Base-by-base conservation (phyloP, 1,284 basidiomycete genomes). In the Coniophora puteana region DNA sequence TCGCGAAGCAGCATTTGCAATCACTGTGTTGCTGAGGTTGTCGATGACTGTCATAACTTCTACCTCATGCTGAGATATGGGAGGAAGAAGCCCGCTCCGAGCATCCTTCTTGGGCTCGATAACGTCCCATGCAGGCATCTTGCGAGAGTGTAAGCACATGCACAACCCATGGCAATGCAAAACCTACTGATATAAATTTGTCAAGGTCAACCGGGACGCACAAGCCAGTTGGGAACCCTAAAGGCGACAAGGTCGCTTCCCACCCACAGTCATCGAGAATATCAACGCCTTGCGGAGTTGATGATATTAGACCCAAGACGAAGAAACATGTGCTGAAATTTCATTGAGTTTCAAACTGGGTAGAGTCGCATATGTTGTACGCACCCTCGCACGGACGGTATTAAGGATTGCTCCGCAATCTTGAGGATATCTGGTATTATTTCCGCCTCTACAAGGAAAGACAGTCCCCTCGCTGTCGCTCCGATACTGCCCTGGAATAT, bases 11-110 rank as follows among this genome's bases (percentile, higher is more conserved):
- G 88, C 80, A 50, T 94, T 94, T 4, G 94, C 93, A 41, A 99
- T 86, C 39, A 99, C 93, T 18, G 94, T 92, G 55, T 99, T 99
- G 34, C 91, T 87, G 28, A 99, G 71, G 58, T 98, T 97, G 52
- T 94, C 87, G 36, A 99, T 89, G 8, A 91, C 85, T 4, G 84
- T 83, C 54, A 95, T 76, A 24, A 94, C 85, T 51, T 95, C 89
- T n/a, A 83, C 72, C 54, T 97, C 93, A 30, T 80, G 67, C 41
- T 85, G 80, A 2, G 76, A 71, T 2, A 80, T 76, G 3, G 86
- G 79, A 6, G 84, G 80, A 44, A 81, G 68, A 16, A 89, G 61
- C 6, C 74, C 78, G 49, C 50, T 63, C 41, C 76, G 71, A 18
- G 65, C 62, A 36, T 65, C 71, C 26, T 73, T 67, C 14, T 69